Conservation (phyloP, 2,329 filamentous ascomycete genomes). For the Colletotrichum caudatum region DNA sequence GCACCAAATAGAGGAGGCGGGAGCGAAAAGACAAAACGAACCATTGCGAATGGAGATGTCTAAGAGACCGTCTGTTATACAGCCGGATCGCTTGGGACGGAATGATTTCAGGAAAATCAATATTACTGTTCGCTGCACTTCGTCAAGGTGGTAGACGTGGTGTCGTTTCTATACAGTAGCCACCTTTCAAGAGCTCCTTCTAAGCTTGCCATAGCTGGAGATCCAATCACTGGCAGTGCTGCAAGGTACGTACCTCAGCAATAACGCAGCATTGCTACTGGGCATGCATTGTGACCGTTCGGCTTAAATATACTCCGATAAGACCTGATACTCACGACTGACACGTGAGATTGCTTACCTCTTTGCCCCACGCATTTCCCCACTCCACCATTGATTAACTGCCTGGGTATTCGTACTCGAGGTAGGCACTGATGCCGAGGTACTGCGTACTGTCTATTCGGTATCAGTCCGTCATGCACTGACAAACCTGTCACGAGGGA, state of each 20-base stretch:
- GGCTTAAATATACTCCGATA: not conserved
- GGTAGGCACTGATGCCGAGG: constrained; percentile 17
- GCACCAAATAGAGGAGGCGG: not conserved
- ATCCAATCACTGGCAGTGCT: not conserved
- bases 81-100: not conserved
- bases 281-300: not conserved
- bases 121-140: not conserved
- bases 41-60: constrained; percentile 16
- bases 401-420: not conserved
- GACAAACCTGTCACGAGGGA: not conserved
- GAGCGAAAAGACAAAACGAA: not conserved
- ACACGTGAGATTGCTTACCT: not conserved
- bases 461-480: not conserved
- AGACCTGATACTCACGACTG: too few relatives aligned
- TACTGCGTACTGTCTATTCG: not conserved
- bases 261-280: not conserved
- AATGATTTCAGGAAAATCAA: not conserved
- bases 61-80: not conserved
- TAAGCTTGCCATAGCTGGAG: constrained; percentile 16
- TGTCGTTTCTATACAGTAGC: constrained; percentile 5
- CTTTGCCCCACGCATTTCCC: not conserved
- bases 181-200: constrained; percentile 16
- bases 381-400: not conserved
- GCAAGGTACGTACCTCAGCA: not conserved
- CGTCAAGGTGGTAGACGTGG: not conserved